Percentiles rank a stretch among this genome's conserved stretches.
Conservation (phyloP, 1,284 basidiomycete species). For the Porogramme epimiltina region DNA sequence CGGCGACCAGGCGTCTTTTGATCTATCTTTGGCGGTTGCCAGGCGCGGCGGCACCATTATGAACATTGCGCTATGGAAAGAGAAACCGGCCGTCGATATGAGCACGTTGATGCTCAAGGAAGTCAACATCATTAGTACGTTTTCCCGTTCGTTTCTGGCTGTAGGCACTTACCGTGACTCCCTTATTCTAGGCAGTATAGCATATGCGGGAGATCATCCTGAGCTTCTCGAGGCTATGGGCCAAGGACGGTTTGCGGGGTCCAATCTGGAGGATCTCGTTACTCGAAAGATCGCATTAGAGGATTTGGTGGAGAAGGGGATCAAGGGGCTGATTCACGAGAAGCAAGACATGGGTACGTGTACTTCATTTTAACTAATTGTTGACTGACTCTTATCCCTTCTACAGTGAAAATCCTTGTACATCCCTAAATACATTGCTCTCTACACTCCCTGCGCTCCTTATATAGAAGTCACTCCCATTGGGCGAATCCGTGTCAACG, state of each 20-base stretch:
- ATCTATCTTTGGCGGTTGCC: slow-evolving; percentile 27
- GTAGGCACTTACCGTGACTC: not conserved
- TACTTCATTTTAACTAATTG: not conserved
- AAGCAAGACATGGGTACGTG: slow-evolving; percentile 33
- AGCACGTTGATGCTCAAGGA: slow-evolving; percentile 31
- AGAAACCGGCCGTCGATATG: slow-evolving; percentile 28
- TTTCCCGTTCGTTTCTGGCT: not conserved
- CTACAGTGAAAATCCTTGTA: slow-evolving; percentile 26
- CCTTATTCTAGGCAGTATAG: not conserved
- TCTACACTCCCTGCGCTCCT: too few relatives aligned
- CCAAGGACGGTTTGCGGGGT: slow-evolving; percentile 24
- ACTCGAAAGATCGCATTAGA: slow-evolving; percentile 32
- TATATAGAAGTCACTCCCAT: too few relatives aligned
- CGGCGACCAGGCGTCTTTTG: slow-evolving; percentile 30
- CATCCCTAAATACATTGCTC: slow-evolving; percentile 13
- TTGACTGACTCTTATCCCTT: not conserved
- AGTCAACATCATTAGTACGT: slow-evolving; percentile 26
- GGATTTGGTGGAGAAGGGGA: slow-evolving; percentile 34
- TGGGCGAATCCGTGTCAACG: too few relatives aligned
- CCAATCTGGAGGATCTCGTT: slow-evolving; percentile 30
- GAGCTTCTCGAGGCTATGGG: slow-evolving; percentile 31
- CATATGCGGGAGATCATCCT: slow-evolving; percentile 28
- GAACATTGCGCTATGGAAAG: slow-evolving; percentile 34
- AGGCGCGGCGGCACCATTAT: slow-evolving; percentile 31
- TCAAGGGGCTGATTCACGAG: slow-evolving; percentile 33